Base-by-base conservation (phyloP, 768 basidiomycete genomes). In the Porphyrellus cyaneotinctus region DNA sequence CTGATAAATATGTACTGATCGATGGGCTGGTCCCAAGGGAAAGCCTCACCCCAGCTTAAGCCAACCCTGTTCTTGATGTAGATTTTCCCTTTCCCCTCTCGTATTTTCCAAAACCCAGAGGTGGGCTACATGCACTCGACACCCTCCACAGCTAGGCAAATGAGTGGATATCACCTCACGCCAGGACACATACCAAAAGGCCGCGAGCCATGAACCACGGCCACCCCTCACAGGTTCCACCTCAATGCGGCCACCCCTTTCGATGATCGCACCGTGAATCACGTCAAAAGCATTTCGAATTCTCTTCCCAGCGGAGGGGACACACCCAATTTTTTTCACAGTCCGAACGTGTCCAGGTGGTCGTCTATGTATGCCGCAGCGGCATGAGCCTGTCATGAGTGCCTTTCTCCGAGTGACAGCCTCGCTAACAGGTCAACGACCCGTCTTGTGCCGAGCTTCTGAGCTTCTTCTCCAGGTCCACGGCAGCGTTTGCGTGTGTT, bases 1-100 rank as follows among this genome's bases (percentile, higher is more conserved):
- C 28, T 38, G 58, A 56, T 56, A 53, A 53, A 64, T 53, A 61
- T 47, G 48, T 56, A 58, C 45, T 61, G 61, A 56, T 61, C 49
- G 35, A 56, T 51, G 30, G 28, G 26, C 30, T 42, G 12, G 33
- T 22, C 37, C 33, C 26, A 49, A 43, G 43, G 31, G 42, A 51
- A 47, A 24, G 24, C 42, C 39, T 33, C 23, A 17, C 44, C 43
- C 56, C 46, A 51, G 31, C 43, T 53, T 50, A 39, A 32, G 39
- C 39, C 38, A n/a, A 4, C 26, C 26, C 33, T 30, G 39, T 60
- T 43, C 30, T 49, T 31, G 22, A 49, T 46, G n/a, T 37, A 2
- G 26, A 13, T 11, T 9, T 10, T n/a, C 26, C 41, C 33, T 11
- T 24, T 11, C 41, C 18, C 24, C n/a, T 26, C n/a, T 47, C 47